Conservation (phyloP, 1,284 basidiomycete species). For the Cryptococcus sp. region DNA sequence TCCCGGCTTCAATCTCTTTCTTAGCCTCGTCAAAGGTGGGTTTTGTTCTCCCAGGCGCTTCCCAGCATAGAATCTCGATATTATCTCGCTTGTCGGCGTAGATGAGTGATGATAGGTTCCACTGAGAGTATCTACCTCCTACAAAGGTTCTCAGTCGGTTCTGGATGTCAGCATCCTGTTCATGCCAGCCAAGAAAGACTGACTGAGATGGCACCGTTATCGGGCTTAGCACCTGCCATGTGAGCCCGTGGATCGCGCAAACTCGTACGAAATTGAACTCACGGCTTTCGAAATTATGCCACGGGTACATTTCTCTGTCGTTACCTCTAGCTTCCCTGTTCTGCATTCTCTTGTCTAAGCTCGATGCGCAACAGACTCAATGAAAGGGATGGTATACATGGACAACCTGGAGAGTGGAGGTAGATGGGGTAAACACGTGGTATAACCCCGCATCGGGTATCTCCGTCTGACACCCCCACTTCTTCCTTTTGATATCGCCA, state of each 20-base stretch:
- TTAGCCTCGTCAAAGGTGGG: constrained; percentile 69
- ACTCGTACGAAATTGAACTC: neutral
- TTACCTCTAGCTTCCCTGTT: neutral
- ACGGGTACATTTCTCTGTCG: too few species aligned
- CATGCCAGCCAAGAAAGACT: too few species aligned
- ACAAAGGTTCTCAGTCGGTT: neutral
- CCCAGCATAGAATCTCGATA: constrained; percentile 55
- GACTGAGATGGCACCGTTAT: neutral
- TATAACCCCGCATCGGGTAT: too few species aligned
- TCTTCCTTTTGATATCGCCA: too few species aligned
- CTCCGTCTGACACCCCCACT: too few species aligned
- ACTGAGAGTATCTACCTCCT: neutral
- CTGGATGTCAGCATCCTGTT: neutral
- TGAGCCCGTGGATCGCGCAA: neutral
- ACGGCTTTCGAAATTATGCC: neutral
- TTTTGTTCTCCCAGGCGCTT: constrained; percentile 69
- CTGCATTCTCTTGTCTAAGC: neutral
- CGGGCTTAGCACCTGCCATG: neutral
- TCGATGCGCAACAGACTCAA: too few species aligned
- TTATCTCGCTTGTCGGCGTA: neutral
- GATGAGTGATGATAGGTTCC: neutral
- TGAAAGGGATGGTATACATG: too few species aligned
- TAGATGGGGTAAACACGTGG: too few species aligned
- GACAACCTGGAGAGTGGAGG: too few species aligned
- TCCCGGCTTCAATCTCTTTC: neutral